These are phyloP conservation scores for Hyaloscypha variabilis DNA, from an alignment of 495 filamentous ascomycete species.

Conservation along the genomic window DNA sequence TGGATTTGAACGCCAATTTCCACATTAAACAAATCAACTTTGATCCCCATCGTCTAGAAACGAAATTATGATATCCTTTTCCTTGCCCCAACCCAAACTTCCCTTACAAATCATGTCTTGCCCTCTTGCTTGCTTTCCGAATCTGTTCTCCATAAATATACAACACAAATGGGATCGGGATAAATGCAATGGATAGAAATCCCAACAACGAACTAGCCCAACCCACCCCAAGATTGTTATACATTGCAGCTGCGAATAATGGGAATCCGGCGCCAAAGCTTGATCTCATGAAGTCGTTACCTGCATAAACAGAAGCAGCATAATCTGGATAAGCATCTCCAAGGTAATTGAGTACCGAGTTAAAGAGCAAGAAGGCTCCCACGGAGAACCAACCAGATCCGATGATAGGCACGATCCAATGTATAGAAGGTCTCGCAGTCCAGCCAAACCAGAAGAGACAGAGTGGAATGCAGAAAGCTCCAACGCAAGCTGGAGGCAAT, in stretches of 20 bases:
- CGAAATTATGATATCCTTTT: background rate
- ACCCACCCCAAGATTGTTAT: constrained; percentile 43
- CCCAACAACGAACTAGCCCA: constrained; percentile 63
- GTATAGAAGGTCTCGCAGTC: constrained; percentile 39
- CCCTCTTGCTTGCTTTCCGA: constrained; percentile 22
- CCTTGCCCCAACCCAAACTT: background rate
- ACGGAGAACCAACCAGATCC: constrained; percentile 55
- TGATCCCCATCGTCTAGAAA: no score
- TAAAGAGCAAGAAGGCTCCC: constrained; percentile 59
- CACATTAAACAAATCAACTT: background rate
- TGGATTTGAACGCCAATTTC: no score
- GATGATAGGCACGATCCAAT: constrained; percentile 35
- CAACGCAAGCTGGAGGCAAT: constrained; percentile 55
- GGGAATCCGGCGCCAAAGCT: constrained; percentile 49
- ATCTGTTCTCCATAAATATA: constrained; percentile 22
- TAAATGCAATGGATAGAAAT: constrained; percentile 57
- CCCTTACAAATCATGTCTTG: constrained; percentile 19
- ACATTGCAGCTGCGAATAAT: constrained; percentile 45
- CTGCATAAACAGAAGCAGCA: constrained; percentile 50
- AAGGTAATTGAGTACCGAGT: constrained; percentile 47
- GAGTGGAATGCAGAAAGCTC: constrained; percentile 52
- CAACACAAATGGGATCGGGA: constrained; percentile 50
- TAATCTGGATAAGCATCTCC: constrained; percentile 41
- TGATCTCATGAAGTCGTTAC: constrained; percentile 46
- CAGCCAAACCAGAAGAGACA: constrained; percentile 64